Evolutionary conservation across 805 yeast genomes (phyloP).

Genomic region (Lipomyces yamadae): DNA sequence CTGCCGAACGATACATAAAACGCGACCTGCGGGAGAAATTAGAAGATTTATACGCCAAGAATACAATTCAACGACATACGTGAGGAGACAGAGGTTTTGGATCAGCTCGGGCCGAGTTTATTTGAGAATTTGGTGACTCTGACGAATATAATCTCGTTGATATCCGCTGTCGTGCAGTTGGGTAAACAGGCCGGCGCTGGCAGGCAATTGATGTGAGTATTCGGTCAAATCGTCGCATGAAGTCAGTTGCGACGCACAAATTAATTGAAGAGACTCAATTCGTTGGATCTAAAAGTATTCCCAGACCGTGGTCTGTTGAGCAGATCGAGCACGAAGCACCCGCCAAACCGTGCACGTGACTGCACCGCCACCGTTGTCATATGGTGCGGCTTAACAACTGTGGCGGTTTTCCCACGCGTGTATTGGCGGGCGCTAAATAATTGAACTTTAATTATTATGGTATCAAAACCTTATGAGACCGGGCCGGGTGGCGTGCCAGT

Average conservation of each 20-base stretch:
- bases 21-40: constrained; percentile 7
- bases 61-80: constrained; percentile 1
- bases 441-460: neutral
- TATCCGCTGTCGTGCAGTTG: neutral
- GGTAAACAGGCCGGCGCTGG: neutral
- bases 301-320: neutral
- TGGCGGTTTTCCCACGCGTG: no score
- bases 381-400: no score
- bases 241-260: neutral
- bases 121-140: neutral
- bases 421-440: neutral
- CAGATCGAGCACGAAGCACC: neutral
- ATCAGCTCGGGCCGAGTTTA: neutral
- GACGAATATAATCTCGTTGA: neutral
- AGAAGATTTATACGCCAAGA: neutral
- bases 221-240: neutral
- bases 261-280: no score
- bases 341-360: neutral
- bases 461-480: neutral
- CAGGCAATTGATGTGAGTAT: neutral
- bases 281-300: no score
- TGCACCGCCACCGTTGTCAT: no score
- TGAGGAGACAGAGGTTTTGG: constrained; percentile 17
- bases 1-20: constrained; percentile 17
- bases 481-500: neutral